A percentile compares a stretch with the other conserved stretches of the same genome.
These are phyloP conservation scores for Primulina tabacum DNA, from an alignment of 257 asterid species.

Conservation along the genomic window DNA sequence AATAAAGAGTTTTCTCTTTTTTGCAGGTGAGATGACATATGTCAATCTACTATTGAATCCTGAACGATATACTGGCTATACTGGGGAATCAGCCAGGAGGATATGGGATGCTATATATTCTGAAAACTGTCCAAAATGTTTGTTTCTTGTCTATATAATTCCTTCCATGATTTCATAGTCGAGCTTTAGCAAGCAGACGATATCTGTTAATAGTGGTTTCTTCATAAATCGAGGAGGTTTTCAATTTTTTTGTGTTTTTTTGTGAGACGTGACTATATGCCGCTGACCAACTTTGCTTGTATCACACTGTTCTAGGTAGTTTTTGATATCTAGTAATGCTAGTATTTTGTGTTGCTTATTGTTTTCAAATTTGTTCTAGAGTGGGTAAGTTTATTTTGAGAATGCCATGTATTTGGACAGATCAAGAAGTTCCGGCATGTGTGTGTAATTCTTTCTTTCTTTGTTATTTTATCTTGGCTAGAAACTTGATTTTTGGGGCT, in stretches of 20 bases:
- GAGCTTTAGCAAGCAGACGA: conserved; percentile 11
- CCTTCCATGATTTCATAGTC: conserved; percentile 13
- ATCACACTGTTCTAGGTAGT: too few relatives aligned
- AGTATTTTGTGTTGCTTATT: neutral
- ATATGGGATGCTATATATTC: conserved; percentile 94
- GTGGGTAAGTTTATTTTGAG: neutral
- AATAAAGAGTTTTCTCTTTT: conserved; percentile 22
- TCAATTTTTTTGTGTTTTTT: neutral
- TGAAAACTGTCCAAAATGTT: conserved; percentile 88
- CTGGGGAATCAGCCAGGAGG: conserved; percentile 90
- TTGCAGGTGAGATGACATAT: conserved; percentile 89
- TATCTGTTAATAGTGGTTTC: neutral
- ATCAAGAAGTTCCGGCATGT: neutral
- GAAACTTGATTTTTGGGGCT: neutral
- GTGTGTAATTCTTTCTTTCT: neutral
- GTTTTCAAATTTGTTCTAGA: conserved; percentile 5
- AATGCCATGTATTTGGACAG: neutral
- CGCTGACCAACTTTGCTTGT: neutral
- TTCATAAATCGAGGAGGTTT: neutral
- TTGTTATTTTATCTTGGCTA: conserved; percentile 6
- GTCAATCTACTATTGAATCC: conserved; percentile 89
- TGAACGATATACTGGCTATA: conserved; percentile 89
- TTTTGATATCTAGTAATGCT: neutral
- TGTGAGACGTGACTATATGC: neutral
- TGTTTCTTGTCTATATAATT: conserved; percentile 31